Percentiles rank a stretch among this genome's conserved stretches.
Evolutionary conservation across 352 stramenopile species (phyloP).

Genomic region (Phytopythium helicoides): DNA sequence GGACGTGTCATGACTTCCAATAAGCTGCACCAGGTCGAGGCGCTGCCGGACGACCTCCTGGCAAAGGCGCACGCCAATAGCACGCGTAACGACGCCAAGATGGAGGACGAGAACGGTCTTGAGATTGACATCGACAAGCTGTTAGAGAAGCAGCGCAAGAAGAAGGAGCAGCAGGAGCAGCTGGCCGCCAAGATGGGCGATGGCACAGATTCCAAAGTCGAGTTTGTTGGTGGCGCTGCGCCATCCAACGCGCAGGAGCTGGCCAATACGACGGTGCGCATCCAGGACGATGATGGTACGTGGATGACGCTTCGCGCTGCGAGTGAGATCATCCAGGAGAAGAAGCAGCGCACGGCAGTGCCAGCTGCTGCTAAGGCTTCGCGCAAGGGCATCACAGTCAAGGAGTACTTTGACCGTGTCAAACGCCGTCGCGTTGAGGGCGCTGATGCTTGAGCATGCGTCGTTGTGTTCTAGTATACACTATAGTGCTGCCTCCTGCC

Average conservation of each 20-base stretch:
- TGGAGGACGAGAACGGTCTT: constrained; percentile 22
- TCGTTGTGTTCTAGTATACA: too few species aligned
- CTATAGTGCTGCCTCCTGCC: too few species aligned
- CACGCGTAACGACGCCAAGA: constrained; percentile 21
- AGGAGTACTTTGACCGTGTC: constrained; percentile 87
- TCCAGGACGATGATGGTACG: constrained; percentile 80
- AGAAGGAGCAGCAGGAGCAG: constrained; percentile 58
- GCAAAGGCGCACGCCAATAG: constrained; percentile 38
- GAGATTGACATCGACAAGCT: constrained; percentile 80
- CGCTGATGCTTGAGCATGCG: constrained; percentile 1
- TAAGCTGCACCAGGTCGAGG: constrained; percentile 81
- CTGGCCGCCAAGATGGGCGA: constrained; percentile 31
- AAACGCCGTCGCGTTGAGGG: constrained; percentile 50
- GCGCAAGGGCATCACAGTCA: constrained; percentile 78
- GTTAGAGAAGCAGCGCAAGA: constrained; percentile 66
- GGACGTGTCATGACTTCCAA: constrained; percentile 85
- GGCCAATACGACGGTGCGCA: constrained; percentile 73
- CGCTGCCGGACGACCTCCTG: constrained; percentile 71
- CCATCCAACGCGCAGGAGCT: constrained; percentile 68
- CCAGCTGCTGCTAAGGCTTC: constrained; percentile 64
- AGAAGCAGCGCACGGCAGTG: constrained; percentile 61
- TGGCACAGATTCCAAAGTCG: constrained; percentile 35
- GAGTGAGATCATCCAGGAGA: constrained; percentile 78
- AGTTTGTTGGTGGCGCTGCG: constrained; percentile 56
- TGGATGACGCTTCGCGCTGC: constrained; percentile 81